Evolutionary conservation across 179 eudicot species (phyloP).

Genomic region (Camellia oleifera): DNA sequence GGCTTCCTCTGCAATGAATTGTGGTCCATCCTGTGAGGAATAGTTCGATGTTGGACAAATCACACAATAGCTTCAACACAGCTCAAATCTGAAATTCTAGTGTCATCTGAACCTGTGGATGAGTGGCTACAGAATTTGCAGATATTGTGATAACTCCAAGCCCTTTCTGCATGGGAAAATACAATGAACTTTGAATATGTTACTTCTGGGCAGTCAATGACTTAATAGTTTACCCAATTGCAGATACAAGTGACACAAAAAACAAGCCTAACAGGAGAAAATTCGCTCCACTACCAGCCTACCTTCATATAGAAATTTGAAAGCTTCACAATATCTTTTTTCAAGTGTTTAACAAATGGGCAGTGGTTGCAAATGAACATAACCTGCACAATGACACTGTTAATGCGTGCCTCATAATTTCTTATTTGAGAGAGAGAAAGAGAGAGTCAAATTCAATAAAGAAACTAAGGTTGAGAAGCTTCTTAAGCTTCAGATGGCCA

Average conservation of each 20-base stretch:
- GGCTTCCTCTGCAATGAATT: constrained; percentile 90
- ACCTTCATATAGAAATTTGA: constrained; percentile 86
- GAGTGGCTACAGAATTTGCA: constrained; percentile 77
- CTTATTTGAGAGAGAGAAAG: not conserved
- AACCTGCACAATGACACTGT: constrained; percentile 49
- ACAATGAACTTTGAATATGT: not conserved
- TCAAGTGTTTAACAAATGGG: constrained; percentile 87
- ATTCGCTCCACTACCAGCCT: constrained; percentile 12
- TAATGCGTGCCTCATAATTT: not conserved
- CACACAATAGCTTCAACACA: constrained; percentile 24
- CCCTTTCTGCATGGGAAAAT: constrained; percentile 65
- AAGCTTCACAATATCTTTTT: constrained; percentile 83
- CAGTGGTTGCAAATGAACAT: constrained; percentile 99
- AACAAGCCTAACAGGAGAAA: not conserved
- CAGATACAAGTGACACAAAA: constrained; percentile 5
- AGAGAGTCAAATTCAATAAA: not conserved
- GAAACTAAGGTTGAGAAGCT: not conserved
- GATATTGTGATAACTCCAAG: constrained; percentile 93
- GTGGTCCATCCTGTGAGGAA: constrained; percentile 89
- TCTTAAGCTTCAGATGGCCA: not conserved
- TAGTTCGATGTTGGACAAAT: constrained; percentile 19
- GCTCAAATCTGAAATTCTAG: constrained; percentile 27
- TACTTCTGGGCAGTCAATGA: not conserved
- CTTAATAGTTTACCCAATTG: constrained; percentile 10
- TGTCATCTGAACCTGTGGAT: constrained; percentile 72